Conservation (phyloP, 306 rosid genomes). For the Quercus bicolor region DNA sequence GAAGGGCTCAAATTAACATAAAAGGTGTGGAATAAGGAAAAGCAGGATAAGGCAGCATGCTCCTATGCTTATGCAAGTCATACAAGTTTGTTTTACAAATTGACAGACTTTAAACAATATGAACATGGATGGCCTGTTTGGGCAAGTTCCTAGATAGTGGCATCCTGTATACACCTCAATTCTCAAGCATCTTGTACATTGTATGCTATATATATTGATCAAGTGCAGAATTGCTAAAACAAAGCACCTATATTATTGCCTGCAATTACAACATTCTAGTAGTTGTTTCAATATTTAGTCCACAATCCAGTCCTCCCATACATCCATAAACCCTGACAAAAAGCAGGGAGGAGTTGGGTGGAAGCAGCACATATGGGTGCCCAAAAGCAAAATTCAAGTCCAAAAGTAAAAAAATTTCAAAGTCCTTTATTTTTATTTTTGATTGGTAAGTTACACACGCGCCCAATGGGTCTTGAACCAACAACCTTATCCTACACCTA, state of each 20-base stretch:
- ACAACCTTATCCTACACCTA: too few species aligned
- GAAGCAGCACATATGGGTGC: too few species aligned
- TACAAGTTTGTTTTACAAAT: not conserved
- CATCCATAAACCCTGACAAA: too few species aligned
- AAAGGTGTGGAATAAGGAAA: not conserved
- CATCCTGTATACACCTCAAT: not conserved
- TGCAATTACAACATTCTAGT: not conserved
- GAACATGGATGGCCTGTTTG: not conserved
- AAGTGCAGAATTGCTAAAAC: not conserved
- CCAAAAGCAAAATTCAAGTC: too few species aligned
- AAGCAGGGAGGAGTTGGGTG: too few species aligned
- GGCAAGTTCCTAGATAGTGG: not conserved
- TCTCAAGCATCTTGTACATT: not conserved
- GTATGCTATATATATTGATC: not conserved
- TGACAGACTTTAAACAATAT: not conserved
- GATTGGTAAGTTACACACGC: not conserved
- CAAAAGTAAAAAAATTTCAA: not conserved
- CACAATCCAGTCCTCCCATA: not conserved
- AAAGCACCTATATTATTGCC: not conserved
- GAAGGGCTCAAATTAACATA: not conserved
- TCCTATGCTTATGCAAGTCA: not conserved
- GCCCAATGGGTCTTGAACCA: too few species aligned
- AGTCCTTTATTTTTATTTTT: not conserved
- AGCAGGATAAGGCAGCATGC: not conserved
- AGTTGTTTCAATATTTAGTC: not conserved